Base-by-base conservation (phyloP, 2,329 filamentous ascomycete genomes). In the Botrytis sinoallii region DNA sequence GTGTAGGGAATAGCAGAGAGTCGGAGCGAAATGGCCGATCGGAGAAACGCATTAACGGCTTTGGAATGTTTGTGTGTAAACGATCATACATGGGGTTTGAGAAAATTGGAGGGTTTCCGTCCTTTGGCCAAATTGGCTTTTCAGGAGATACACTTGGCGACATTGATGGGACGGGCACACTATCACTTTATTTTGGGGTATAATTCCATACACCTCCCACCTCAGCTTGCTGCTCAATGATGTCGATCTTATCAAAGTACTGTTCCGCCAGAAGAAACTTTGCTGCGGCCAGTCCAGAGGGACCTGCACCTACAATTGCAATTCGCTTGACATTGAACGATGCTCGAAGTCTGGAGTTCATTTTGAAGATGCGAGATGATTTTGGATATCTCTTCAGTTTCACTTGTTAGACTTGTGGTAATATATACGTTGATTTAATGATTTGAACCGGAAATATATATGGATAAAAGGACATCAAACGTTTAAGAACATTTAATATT, bases 161-260 rank as follows among this genome's bases (percentile, higher is more conserved):
- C n/a, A 89, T 89, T 80, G 94, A 92, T 12, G 94, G 94, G 55
- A 95, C 84, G 48, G 77, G 86, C 12, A 86, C 74, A 80, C 84
- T 77, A 77, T 87, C 75, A 81, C 85, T 79, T 79, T 63, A 83
- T 72, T 86, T 74, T 81, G 82, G 42, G 85, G 84, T 75, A 87
- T 97, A 94, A 79, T 94, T 92, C 95, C 95, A 98, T 16, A 96
- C 89, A 3, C 96, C 95, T 73, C 94, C 95, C 10, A 92, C 88
- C 66, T 89, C 86, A 63, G 86, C 84, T 77, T 94, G 90, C 82
- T 97, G 93, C 82, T 98, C 96, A 79, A 92, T 97, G 57, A 98
- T 83, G 74, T 90, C 88, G 74, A 98, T 90, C 44, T 85, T 87
- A 20, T 89, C 84, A 79, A 96, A 96, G 1, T 81, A 85, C 79